Base-by-base conservation (phyloP, 75 land plant species). In the Cryptomeria japonica region DNA sequence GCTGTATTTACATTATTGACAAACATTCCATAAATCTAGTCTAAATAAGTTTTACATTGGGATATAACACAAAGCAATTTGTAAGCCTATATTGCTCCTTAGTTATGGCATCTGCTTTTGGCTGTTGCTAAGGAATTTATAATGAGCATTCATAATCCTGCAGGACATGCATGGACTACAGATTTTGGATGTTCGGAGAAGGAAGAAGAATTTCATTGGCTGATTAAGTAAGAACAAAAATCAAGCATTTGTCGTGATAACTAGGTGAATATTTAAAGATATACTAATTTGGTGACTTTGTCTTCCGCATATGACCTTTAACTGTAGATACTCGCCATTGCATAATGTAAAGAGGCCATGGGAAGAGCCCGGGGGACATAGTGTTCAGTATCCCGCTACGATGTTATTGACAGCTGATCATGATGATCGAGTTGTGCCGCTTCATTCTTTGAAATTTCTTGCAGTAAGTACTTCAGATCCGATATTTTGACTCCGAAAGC, bases 121-220 rank as follows among this genome's bases (percentile, higher is more conserved):
- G 42, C n/a, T n/a, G 46, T 68, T 25, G 83, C 83, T 7, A 19
- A 46, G 46, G 4, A 25, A 42, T 44, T 80, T 25, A 80, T n/a
- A 47, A 36, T 6, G 58, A 38, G 19, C 25, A 15, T 34, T 55
- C 16, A 15, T 51, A 19, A 15, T 49, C 37, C 46, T 89, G 19
- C 91, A 98, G 99, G 99, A 32, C 99, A 98, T 94, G 97, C 99
- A 53, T 98, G 99, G 99, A 95, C 95, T 70, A 92, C 97, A 68
- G 99, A 98, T 86, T 98, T 90, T 91, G 99, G 99, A 37, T 98
- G 99, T 87, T 95, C 99, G 13, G 99, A 98, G 22, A 97, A 96
- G 1, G 96, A 94, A 87, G 96, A 97, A 87, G 96, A 98, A 73
- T 98, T 98, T 84, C 86, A 95, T 31, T 97, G 99, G 99, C 95